Evolutionary conservation across 441 rosid species (phyloP).

Genomic region (Mallotus japonicus): DNA sequence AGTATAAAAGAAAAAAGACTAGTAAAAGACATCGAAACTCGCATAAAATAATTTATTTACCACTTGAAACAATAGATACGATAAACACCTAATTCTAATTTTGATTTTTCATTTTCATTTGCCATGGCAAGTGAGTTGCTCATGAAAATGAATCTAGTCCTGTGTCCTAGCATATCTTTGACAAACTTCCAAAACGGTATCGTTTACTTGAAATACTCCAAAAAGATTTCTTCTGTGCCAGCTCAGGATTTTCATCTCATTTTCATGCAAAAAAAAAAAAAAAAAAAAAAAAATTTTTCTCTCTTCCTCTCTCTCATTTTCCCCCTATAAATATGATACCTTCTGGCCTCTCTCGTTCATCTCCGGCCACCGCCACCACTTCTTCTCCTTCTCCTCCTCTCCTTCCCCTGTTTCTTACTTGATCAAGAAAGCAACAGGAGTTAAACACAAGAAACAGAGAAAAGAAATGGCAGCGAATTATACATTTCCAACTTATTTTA

Average conservation of each 20-base stretch:
- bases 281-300: not conserved
- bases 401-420: not conserved
- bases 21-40: no score
- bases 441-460: not conserved
- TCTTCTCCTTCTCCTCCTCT: not conserved
- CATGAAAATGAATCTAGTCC: constrained; percentile 16
- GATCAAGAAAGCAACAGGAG: not conserved
- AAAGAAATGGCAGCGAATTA: constrained; percentile 32
- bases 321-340: constrained; percentile 11
- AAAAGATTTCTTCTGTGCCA: constrained; percentile 16
- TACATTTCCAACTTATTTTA: constrained; percentile 27
- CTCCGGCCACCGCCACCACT: constrained; percentile 4
- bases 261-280: constrained; percentile 21
- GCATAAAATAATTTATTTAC: no score
- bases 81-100: no score
- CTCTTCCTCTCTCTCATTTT: not conserved
- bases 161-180: constrained; percentile 27
- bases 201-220: constrained; percentile 17
- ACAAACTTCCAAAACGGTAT: constrained; percentile 21
- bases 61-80: no score
- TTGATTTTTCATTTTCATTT: not conserved
- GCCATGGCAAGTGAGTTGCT: not conserved
- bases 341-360: not conserved
- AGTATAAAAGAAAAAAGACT: no score
- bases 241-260: constrained; percentile 10